Conservation (phyloP, 2,329 filamentous ascomycete genomes). For the Trichoderma gracile region DNA sequence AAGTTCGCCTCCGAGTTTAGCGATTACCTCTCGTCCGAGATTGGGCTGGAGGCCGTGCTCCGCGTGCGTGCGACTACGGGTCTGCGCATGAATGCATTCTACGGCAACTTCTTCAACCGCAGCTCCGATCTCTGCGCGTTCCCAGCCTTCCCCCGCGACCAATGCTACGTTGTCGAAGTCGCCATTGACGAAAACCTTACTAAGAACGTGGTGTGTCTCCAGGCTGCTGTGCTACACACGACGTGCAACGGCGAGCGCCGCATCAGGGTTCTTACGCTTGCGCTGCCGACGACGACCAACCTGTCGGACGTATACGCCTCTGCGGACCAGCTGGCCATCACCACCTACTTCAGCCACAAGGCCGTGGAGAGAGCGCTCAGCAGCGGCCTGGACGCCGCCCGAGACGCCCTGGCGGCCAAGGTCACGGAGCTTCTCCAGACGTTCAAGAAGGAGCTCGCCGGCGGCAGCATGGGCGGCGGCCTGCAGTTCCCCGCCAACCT, state of each 20-base stretch:
- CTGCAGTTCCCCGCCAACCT: slow-evolving; percentile 94
- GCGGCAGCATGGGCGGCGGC: slow-evolving; percentile 92
- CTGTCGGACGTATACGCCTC: slow-evolving; percentile 91
- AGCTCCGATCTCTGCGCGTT: slow-evolving; percentile 97
- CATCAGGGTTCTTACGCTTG: slow-evolving; percentile 90
- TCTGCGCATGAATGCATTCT: slow-evolving; percentile 95
- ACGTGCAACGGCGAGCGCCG: slow-evolving; percentile 96
- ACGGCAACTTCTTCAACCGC: slow-evolving; percentile 99
- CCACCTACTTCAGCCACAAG: slow-evolving; percentile 95
- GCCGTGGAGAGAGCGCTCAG: slow-evolving; percentile 88
- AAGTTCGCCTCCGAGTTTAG: slow-evolving; percentile 98
- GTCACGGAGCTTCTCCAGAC: slow-evolving; percentile 89
- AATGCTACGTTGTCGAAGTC: slow-evolving; percentile 96
- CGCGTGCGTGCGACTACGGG: slow-evolving; percentile 94
- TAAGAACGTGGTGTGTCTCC: slow-evolving; percentile 88
- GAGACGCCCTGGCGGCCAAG: slow-evolving; percentile 89
- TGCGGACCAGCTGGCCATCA: slow-evolving; percentile 90
- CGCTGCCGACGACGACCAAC: slow-evolving; percentile 87
- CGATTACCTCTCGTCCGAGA: slow-evolving; percentile 94
- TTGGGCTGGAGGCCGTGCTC: slow-evolving; percentile 92
- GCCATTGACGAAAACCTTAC: slow-evolving; percentile 93
- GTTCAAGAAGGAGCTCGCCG: slow-evolving; percentile 94
- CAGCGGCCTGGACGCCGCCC: slow-evolving; percentile 83
- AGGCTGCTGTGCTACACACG: slow-evolving; percentile 93
- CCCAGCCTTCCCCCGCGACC: slow-evolving; percentile 94